Evolutionary conservation across 352 stramenopile genomes (phyloP).

Genomic region (Phytophthora hibernalis): DNA sequence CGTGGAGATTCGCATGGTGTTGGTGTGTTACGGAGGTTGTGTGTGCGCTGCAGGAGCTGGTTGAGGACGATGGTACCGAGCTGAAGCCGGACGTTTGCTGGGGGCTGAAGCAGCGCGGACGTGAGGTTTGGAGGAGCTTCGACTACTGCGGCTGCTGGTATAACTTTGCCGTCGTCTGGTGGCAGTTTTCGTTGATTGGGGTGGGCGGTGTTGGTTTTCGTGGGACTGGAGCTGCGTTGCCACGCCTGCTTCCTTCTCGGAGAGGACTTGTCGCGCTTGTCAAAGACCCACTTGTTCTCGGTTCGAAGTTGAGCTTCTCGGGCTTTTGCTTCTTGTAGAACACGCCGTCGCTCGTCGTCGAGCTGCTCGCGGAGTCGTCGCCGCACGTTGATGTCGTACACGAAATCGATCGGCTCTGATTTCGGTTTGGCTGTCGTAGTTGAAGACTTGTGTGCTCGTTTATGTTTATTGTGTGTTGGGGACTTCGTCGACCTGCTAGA

Average conservation of each 20-base stretch:
- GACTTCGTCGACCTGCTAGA: neutral
- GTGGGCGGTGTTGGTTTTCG: constrained; percentile 2
- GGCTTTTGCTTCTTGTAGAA: constrained; percentile 34
- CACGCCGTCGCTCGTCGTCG: constrained; percentile 52
- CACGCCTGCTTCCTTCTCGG: constrained; percentile 22
- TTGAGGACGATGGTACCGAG: neutral
- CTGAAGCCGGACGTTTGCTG: constrained; percentile 7
- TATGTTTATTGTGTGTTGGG: constrained; percentile 12
- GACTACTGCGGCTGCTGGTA: neutral
- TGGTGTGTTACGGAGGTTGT: neutral
- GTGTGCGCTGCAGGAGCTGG: constrained; percentile 32
- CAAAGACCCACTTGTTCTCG: constrained; percentile 56
- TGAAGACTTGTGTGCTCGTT: neutral
- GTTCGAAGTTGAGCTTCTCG: constrained; percentile 54
- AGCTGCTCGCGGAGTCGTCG: constrained; percentile 63
- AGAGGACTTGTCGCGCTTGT: constrained; percentile 19
- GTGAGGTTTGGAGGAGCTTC: neutral
- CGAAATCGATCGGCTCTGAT: constrained; percentile 59
- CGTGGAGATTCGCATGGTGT: neutral
- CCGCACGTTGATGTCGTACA: constrained; percentile 71
- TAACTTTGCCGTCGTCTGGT: constrained; percentile 4
- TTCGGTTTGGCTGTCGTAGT: constrained; percentile 5
- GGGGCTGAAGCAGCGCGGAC: neutral
- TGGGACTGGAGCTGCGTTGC: constrained; percentile 6
- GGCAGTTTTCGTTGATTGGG: neutral